A percentile compares a stretch with the other conserved stretches of the same genome.
These are phyloP conservation scores for Talaromyces sp. DNA, from an alignment of 2,329 filamentous ascomycete genomes.

Conservation along the genomic window DNA sequence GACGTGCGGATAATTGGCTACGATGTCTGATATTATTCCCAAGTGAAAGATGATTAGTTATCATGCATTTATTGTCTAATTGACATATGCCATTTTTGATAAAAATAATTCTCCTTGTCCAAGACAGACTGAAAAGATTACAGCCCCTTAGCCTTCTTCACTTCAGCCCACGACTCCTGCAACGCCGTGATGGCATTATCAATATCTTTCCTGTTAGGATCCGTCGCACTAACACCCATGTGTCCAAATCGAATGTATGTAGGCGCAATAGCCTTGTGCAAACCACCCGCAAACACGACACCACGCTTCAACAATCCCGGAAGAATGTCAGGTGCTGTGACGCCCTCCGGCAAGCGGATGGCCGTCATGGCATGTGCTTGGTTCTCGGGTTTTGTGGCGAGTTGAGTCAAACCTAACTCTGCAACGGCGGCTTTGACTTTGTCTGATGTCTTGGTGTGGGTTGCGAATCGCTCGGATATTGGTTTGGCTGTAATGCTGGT, in stretches of 20 bases:
- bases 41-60: too few relatives aligned
- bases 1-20: too few relatives aligned
- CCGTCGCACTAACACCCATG: conserved; percentile 91
- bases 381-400: conserved; percentile 80
- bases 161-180: conserved; percentile 70
- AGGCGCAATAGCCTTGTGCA: conserved; percentile 91
- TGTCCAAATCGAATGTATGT: conserved; percentile 96
- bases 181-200: conserved; percentile 78
- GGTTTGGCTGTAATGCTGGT: conserved; percentile 80
- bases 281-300: conserved; percentile 88
- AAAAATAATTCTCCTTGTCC: background rate
- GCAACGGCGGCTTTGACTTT: conserved; percentile 80
- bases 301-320: conserved; percentile 81
- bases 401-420: conserved; percentile 79
- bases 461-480: conserved; percentile 76
- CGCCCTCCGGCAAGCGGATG: conserved; percentile 83
- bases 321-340: conserved; percentile 77
- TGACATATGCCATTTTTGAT: background rate
- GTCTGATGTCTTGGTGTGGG: conserved; percentile 74
- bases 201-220: conserved; percentile 74
- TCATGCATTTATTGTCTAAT: background rate
- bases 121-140: conserved; percentile 20
- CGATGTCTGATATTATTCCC: too few relatives aligned
- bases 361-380: conserved; percentile 98
- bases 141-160: conserved; percentile 58